Percentiles rank a stretch among this genome's conserved stretches.
phyloP scores from a whole-genome alignment of 108 stramenopile genomes.

The Cylindrotheca closterium region DNA sequence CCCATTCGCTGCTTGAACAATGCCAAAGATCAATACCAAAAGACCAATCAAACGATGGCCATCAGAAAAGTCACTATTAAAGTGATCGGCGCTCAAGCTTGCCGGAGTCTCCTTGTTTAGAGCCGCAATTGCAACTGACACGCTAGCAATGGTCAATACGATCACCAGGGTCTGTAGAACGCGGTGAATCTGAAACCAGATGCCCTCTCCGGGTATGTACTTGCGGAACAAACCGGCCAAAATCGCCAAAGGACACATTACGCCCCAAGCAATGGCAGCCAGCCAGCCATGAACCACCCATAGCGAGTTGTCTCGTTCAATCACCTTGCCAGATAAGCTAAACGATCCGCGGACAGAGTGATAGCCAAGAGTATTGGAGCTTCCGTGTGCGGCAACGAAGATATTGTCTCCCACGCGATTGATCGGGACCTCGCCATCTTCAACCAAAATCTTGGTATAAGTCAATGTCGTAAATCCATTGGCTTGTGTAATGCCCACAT shows the following conservation, averaged over 20 bases:
- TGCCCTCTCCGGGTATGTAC: conserved; percentile 21
- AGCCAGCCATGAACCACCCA: conserved; percentile 71
- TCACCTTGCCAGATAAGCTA: conserved; percentile 1
- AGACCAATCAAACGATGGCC: conserved; percentile 42
- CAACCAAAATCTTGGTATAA: conserved; percentile 53
- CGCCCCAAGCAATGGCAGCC: conserved; percentile 66
- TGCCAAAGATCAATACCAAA: conserved; percentile 43
- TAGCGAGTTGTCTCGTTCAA: conserved; percentile 19
- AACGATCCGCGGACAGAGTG: conserved; percentile 33
- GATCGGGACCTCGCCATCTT: conserved; percentile 45
- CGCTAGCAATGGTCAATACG: conserved; percentile 33
- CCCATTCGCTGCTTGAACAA: conserved; percentile 38
- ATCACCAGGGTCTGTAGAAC: conserved; percentile 30
- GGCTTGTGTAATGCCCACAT: conserved; percentile 35
- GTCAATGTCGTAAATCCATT: conserved; percentile 38
- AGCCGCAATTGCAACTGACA: conserved; percentile 42
- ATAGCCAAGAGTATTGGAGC: conserved; percentile 30
- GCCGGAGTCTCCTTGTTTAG: conserved; percentile 30
- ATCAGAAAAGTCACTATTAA: conserved; percentile 10
- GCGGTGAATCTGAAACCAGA: conserved; percentile 50
- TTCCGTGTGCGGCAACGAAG: conserved; percentile 44
- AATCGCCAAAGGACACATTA: conserved; percentile 61
- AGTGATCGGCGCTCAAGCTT: conserved; percentile 24
- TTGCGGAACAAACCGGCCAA: conserved; percentile 45
- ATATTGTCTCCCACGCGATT: conserved; percentile 24